Conservation (phyloP, 2,329 filamentous ascomycete genomes). For the Colletotrichum orbiculare region DNA sequence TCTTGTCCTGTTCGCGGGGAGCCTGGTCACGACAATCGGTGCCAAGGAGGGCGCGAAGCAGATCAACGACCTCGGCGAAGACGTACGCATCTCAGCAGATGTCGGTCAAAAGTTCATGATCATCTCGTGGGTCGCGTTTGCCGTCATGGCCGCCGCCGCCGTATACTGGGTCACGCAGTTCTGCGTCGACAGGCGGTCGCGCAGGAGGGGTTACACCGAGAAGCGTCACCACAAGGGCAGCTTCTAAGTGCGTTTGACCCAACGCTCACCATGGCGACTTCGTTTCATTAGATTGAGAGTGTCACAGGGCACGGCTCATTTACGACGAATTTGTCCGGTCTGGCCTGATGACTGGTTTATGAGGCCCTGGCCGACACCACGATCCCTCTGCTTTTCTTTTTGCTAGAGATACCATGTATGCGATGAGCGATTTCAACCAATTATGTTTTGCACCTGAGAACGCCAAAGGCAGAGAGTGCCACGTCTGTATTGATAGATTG, state of each 20-base stretch:
- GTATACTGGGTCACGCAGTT: constrained; percentile 55
- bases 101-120: constrained; percentile 57
- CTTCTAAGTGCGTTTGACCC: constrained; percentile 31
- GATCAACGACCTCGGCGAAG: constrained; percentile 56
- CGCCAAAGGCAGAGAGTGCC: too few relatives aligned
- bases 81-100: constrained; percentile 56
- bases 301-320: background rate
- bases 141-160: constrained; percentile 52
- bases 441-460: background rate
- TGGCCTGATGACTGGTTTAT: constrained; percentile 18
- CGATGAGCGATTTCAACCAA: background rate
- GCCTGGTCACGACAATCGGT: constrained; percentile 55
- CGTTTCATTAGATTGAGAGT: constrained; percentile 9
- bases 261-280: background rate
- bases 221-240: constrained; percentile 42
- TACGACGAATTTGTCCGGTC: constrained; percentile 4
- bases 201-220: constrained; percentile 37
- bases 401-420: constrained; percentile 28
- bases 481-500: too few relatives aligned
- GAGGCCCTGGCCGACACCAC: constrained; percentile 5
- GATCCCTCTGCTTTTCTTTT: constrained; percentile 11
- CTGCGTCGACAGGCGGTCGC: constrained; percentile 43
- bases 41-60: constrained; percentile 52
- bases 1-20: constrained; percentile 52
- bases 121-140: constrained; percentile 60